phyloP scores from a whole-genome alignment of 2,329 filamentous ascomycete species.

The Neonectria ditissima region DNA sequence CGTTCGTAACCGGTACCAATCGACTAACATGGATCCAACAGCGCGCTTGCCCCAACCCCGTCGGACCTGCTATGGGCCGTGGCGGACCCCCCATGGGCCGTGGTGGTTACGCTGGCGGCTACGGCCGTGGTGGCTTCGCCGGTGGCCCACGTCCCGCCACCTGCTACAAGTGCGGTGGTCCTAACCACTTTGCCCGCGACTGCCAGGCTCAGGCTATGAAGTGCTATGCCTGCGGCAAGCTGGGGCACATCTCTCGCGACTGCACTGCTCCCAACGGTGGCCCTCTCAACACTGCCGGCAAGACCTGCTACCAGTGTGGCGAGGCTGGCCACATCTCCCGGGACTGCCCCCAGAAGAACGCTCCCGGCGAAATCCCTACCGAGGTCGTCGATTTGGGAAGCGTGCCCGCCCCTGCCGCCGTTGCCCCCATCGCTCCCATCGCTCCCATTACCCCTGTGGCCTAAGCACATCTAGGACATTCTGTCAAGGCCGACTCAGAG shows the following conservation, averaged over 20 bases:
- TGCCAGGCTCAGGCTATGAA: conserved; percentile 99
- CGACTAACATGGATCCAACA: conserved; percentile 49
- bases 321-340: conserved; percentile 96
- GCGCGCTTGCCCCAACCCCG: conserved; percentile 86
- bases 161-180: conserved; percentile 83
- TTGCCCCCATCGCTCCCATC: conserved; percentile 59
- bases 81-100: conserved; percentile 74
- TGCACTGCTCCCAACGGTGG: conserved; percentile 98
- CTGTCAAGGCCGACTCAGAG: conserved; percentile 26
- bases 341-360: conserved; percentile 84
- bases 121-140: conserved; percentile 79
- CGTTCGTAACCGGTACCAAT: background rate
- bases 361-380: conserved; percentile 60
- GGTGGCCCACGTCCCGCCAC: conserved; percentile 76
- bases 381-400: conserved; percentile 60
- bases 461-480: conserved; percentile 40
- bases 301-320: conserved; percentile 98
- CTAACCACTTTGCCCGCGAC: conserved; percentile 98
- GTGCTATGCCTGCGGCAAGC: conserved; percentile 96
- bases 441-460: conserved; percentile 57
- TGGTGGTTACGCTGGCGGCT: conserved; percentile 73
- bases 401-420: conserved; percentile 56
- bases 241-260: conserved; percentile 92
- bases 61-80: conserved; percentile 69
- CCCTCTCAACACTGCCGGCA: conserved; percentile 93